These are phyloP conservation scores for Candida nitratophila DNA, from an alignment of 805 yeast genomes.

Conservation along the genomic window DNA sequence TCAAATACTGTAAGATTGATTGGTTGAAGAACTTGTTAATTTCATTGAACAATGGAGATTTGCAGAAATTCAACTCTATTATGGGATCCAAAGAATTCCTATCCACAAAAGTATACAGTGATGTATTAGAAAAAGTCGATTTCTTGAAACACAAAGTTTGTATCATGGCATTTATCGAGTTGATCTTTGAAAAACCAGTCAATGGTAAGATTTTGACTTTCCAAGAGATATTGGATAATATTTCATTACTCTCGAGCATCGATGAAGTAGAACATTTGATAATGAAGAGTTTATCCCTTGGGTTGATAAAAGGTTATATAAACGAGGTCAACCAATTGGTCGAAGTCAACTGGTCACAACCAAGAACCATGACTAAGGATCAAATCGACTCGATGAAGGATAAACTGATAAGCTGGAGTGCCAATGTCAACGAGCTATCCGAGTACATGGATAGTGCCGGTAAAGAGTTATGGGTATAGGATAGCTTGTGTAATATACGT, in stretches of 20 bases:
- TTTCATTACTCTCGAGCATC: constrained; percentile 52
- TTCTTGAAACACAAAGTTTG: constrained; percentile 87
- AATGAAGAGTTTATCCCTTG: constrained; percentile 84
- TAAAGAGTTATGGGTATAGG: constrained; percentile 54
- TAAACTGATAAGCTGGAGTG: constrained; percentile 73
- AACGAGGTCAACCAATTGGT: constrained; percentile 80
- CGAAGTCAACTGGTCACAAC: constrained; percentile 91
- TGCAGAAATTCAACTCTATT: constrained; percentile 50
- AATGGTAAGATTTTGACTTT: constrained; percentile 70
- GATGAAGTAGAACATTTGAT: constrained; percentile 85
- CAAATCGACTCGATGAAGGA: constrained; percentile 75
- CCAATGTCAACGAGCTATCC: constrained; percentile 60
- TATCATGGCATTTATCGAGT: constrained; percentile 84
- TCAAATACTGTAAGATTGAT: constrained; percentile 36
- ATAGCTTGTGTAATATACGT: background rate
- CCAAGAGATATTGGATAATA: constrained; percentile 57
- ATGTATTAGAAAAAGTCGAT: constrained; percentile 45
- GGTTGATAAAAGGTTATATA: constrained; percentile 80
- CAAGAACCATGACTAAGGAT: constrained; percentile 76
- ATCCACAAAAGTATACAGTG: constrained; percentile 6
- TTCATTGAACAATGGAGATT: constrained; percentile 73
- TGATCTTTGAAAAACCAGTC: constrained; percentile 71
- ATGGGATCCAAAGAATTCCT: constrained; percentile 9
- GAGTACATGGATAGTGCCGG: constrained; percentile 55
- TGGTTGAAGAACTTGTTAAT: constrained; percentile 73